Evolutionary conservation across 2,329 filamentous ascomycete species (phyloP), one percentile per base, ranked within the genome.

Genomic region (Talaromyces verruculosus): DNA sequence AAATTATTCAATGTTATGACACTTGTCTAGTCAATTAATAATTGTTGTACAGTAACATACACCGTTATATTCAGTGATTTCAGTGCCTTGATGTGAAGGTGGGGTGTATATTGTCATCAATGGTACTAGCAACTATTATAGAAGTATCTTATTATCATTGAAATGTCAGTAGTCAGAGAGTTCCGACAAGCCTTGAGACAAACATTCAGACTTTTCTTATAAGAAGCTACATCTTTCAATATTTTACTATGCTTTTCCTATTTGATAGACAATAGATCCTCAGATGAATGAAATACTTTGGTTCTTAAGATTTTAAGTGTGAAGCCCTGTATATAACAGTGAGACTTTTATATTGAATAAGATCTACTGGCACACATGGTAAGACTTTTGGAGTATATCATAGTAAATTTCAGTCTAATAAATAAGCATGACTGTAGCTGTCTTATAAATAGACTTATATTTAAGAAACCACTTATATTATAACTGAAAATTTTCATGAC

Each of bases 221-320:
- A 58, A 58, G 53, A 58, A 58, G 35, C 7, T 39, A 58, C 33
- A 10, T 30, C 39, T 58, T 57, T 58, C 8, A 13, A 58, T 58
- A 25, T 58, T 15, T 17, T 58, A 58, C 39, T 58, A 58, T 58
- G n/a, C 19, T 58, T 39, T 19, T 25, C 11, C 19, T 58, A 58
- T 30, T 39, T 10, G n/a, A n/a, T n/a, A n/a, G n/a, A n/a, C n/a
- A 25, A 39, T 39, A 39, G 53, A 39, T 58, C 22, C 49, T 53
- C 2, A 33, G 15, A 25, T 51, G 5, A 39, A 39, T 19, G 4
- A 51, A 51, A 22, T 35, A 51, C 30, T 22, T 30, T 51, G 6
- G 8, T 58, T 58, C 53, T 58, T 58, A 58, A 58, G 15, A n/a
- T 58, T 25, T 30, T 30, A 58, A 37, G 33, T 25, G 39, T 58